Conservation (phyloP, 1,139 yeast genomes). For the Yamadazyma triangularis region DNA sequence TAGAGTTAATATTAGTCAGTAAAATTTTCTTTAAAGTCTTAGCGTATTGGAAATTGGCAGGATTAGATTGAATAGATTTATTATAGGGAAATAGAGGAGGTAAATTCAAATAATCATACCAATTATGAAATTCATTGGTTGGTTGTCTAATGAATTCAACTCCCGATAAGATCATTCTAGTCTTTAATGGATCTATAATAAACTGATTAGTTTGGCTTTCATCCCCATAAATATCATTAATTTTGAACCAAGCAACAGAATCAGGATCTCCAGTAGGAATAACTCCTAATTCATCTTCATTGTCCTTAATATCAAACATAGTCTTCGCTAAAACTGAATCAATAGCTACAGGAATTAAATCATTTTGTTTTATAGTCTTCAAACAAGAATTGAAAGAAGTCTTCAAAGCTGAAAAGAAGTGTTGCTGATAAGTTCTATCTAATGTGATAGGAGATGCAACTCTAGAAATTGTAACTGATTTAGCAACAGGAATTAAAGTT, state of each 20-base stretch:
- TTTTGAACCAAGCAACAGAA: constrained; percentile 81
- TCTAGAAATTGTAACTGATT: constrained; percentile 56
- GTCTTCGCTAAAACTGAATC: constrained; percentile 68
- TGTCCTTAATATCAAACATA: constrained; percentile 37
- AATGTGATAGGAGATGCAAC: constrained; percentile 69
- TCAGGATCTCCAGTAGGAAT: constrained; percentile 65
- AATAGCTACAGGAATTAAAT: constrained; percentile 70
- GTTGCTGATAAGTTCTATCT: constrained; percentile 60
- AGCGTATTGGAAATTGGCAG: constrained; percentile 44
- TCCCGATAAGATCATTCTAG: constrained; percentile 69
- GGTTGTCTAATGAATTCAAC: constrained; percentile 39
- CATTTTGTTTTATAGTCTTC: constrained; percentile 59
- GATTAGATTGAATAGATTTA: constrained; percentile 8
- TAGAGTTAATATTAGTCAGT: constrained; percentile 36
- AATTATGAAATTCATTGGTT: constrained; percentile 28
- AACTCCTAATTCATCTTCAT: constrained; percentile 29
- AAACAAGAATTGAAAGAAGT: constrained; percentile 53
- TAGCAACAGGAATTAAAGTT: constrained; percentile 32
- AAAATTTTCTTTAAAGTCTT: constrained; percentile 48
- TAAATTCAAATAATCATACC: constrained; percentile 46
- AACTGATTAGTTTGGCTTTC: constrained; percentile 40
- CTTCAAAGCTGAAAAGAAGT: constrained; percentile 61
- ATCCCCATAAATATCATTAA: constrained; percentile 38
- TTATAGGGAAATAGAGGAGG: constrained; percentile 38
- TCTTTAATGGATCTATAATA: constrained; percentile 58